Evolutionary conservation across 192 early-diverging fungal species (phyloP).

Genomic region (Chytriomyces sp.): DNA sequence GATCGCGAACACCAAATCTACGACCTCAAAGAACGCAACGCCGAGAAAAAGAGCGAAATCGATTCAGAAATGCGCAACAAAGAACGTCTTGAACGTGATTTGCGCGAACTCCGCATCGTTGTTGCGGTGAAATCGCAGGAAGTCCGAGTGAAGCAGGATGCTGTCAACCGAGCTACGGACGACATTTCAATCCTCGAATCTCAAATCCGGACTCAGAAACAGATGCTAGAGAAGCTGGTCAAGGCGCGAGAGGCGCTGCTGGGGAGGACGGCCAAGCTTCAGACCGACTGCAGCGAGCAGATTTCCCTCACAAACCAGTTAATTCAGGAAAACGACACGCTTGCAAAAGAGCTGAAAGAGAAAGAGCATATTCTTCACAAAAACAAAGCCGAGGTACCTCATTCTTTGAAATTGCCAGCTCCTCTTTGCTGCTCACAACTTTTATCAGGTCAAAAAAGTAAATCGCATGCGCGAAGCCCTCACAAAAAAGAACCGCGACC

Average conservation of each 20-base stretch:
- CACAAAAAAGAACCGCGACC: constrained; percentile 56
- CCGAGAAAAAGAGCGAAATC: constrained; percentile 63
- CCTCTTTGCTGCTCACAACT: too few species aligned
- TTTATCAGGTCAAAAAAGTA: constrained; percentile 47
- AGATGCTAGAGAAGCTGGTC: constrained; percentile 60
- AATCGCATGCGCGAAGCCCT: constrained; percentile 55
- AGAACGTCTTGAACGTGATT: constrained; percentile 62
- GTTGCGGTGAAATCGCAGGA: constrained; percentile 68
- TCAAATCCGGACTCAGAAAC: constrained; percentile 59
- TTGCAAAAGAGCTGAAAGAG: constrained; percentile 49
- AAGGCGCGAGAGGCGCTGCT: constrained; percentile 60
- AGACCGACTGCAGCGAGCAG: constrained; percentile 65
- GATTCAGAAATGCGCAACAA: constrained; percentile 63
- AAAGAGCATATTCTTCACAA: constrained; percentile 54
- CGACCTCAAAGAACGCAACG: constrained; percentile 58
- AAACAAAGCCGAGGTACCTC: constrained; percentile 40
- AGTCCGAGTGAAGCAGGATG: constrained; percentile 61
- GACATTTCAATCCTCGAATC: constrained; percentile 60
- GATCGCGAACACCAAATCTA: constrained; percentile 63
- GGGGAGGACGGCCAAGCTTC: constrained; percentile 56
- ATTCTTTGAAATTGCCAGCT: too few species aligned
- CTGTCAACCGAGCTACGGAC: constrained; percentile 63
- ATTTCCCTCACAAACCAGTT: constrained; percentile 53
- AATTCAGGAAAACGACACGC: constrained; percentile 53
- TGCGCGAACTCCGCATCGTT: constrained; percentile 61